phyloP scores from a whole-genome alignment of 2,329 filamentous ascomycete genomes.

The Exophiala calicioides region DNA sequence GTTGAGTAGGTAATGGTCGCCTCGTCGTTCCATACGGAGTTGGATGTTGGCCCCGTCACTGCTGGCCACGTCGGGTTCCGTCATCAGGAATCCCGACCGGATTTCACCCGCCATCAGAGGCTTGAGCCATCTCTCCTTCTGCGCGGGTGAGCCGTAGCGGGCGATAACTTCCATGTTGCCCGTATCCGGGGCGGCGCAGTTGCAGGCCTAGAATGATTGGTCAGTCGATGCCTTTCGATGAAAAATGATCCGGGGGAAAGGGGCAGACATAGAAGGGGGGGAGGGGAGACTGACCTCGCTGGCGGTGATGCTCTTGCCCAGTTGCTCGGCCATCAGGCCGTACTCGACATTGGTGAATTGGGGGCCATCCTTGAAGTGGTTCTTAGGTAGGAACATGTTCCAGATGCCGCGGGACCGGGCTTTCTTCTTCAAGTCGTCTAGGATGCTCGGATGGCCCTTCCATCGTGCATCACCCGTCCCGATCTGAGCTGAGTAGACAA shows the following conservation, averaged over 20 bases:
- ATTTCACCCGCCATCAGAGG: conserved; percentile 83
- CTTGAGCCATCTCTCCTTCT: conserved; percentile 76
- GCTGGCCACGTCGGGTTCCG: conserved; percentile 82
- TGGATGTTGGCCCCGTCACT: conserved; percentile 93
- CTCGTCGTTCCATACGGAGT: conserved; percentile 77
- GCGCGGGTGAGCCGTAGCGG: conserved; percentile 76
- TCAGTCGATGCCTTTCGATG: too few relatives aligned
- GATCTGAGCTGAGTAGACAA: conserved; percentile 76
- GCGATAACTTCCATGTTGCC: conserved; percentile 95
- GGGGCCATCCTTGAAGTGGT: conserved; percentile 91
- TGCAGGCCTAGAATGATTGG: too few relatives aligned
- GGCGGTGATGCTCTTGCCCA: conserved; percentile 81
- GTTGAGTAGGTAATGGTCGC: conserved; percentile 87
- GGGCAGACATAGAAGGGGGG: conserved; percentile 74
- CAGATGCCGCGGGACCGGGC: conserved; percentile 83
- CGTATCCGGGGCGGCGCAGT: conserved; percentile 88
- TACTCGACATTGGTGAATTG: conserved; percentile 89
- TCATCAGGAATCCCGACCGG: conserved; percentile 90
- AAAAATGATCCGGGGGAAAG: too few relatives aligned
- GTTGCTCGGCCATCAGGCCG: conserved; percentile 92
- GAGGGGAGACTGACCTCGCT: conserved; percentile 74
- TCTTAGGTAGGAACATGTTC: conserved; percentile 98
- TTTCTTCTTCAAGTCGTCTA: conserved; percentile 87
- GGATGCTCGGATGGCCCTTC: conserved; percentile 73
- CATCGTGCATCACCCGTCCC: conserved; percentile 71